Evolutionary conservation across 2,329 filamentous ascomycete species (phyloP).

Genomic region (Chaetomium globosum): DNA sequence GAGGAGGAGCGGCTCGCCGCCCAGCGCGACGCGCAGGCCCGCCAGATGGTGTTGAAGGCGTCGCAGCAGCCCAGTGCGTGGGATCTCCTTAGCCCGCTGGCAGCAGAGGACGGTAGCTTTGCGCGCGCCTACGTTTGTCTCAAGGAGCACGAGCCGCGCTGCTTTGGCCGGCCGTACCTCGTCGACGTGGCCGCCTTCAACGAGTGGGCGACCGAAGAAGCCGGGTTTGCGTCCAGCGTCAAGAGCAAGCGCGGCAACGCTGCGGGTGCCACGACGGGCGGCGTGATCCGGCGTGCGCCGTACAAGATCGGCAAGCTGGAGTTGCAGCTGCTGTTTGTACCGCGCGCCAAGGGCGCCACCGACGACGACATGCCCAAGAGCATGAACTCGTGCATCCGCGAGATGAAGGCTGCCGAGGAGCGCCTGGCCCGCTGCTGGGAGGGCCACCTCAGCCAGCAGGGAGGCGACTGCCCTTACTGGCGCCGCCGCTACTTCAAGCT

Average conservation of each 20-base stretch:
- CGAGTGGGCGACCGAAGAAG: constrained; percentile 93
- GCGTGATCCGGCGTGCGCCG: constrained; percentile 78
- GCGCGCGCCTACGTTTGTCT: constrained; percentile 90
- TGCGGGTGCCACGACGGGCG: constrained; percentile 32
- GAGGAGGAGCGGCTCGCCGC: constrained; percentile 74
- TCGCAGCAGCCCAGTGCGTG: constrained; percentile 73
- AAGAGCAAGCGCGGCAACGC: constrained; percentile 86
- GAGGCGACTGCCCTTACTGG: constrained; percentile 98
- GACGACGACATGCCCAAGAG: constrained; percentile 99
- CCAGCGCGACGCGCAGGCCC: constrained; percentile 65
- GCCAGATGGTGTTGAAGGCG: constrained; percentile 54
- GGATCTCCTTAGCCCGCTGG: constrained; percentile 82
- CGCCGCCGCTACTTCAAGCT: constrained; percentile 97
- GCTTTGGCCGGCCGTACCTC: constrained; percentile 83
- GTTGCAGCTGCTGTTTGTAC: constrained; percentile 91
- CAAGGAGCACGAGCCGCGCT: constrained; percentile 85
- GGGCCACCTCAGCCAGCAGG: constrained; percentile 91
- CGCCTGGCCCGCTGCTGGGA: constrained; percentile 78
- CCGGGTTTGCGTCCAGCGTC: constrained; percentile 75
- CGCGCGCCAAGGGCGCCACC: constrained; percentile 79
- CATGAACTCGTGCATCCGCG: constrained; percentile 94
- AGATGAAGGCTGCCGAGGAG: constrained; percentile 88
- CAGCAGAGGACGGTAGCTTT: constrained; percentile 91
- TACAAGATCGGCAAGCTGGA: constrained; percentile 96
- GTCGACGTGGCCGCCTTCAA: constrained; percentile 96